Evolutionary conservation across 768 basidiomycete species (phyloP).

Genomic region (Suillus luteus): DNA sequence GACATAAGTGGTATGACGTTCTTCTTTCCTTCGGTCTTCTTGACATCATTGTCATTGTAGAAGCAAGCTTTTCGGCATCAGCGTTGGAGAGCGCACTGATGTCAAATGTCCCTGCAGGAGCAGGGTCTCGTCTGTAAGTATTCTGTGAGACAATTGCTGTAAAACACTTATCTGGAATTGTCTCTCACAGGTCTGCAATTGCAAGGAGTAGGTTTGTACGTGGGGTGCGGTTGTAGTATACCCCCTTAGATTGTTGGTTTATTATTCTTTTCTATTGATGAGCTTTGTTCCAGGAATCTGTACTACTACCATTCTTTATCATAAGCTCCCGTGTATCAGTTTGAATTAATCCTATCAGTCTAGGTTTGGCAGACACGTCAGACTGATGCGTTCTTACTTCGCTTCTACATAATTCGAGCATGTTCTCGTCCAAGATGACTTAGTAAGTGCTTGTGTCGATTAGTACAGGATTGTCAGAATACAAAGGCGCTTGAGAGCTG

Average conservation of each 20-base stretch:
- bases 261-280: constrained; percentile 10
- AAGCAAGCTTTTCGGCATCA: constrained; percentile 75
- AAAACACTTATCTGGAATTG: neutral
- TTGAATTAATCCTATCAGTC: neutral
- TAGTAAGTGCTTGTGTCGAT: neutral
- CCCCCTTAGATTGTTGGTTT: neutral
- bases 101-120: constrained; percentile 65
- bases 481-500: constrained; percentile 6
- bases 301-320: neutral
- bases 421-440: constrained; percentile 1
- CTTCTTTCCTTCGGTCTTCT: neutral
- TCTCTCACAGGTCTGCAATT: constrained; percentile 34
- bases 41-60: constrained; percentile 34
- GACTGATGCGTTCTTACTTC: neutral
- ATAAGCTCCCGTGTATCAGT: neutral
- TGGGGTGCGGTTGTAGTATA: constrained; percentile 29
- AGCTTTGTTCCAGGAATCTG: neutral
- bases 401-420: constrained; percentile 5
- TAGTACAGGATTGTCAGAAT: constrained; percentile 3
- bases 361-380: constrained; percentile 4
- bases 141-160: constrained; percentile 3
- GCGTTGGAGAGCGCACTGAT: constrained; percentile 78
- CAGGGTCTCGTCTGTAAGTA: constrained; percentile 71
- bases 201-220: constrained; percentile 35
- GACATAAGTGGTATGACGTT: constrained; percentile 73